Base-by-base conservation (phyloP, 345 rosid genomes). In the Psidium guajava region DNA sequence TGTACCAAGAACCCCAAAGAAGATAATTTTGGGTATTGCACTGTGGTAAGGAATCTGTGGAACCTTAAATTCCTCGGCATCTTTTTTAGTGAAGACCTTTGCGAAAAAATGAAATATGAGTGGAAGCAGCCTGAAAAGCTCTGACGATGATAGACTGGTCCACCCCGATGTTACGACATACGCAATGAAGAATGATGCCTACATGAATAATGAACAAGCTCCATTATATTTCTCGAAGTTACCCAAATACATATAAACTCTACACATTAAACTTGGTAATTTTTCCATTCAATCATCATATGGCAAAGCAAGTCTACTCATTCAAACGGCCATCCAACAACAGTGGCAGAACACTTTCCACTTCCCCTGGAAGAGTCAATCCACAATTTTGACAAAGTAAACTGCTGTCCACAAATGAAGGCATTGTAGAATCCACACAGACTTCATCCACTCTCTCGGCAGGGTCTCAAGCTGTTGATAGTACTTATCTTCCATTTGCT, bases 151-250 rank as follows among this genome's bases (percentile, higher is more conserved):
- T n/a, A n/a, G n/a, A 86, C 94, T 91, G 77, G 99, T 95, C 98
- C 99, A 95, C 87, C 98, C 98, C 86, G 96, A 93, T 47, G 98
- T 95, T 89, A 97, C 96, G 54, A 95, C 98, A 87, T 95, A 97
- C 53, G 98, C 93, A 73, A 97, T 95, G 91, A 95, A 97, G 89
- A 95, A 95, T 47, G 98, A 92, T 44, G 99, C 98, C 97, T 97
- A 86, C 87, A 89, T 54, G 86, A 85, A 82, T 52, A 85, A 81
- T 57, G 81, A 86, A 82, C 81, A 89, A 85, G 54, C 74, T 49
- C 49, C 27, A 69, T 69, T 69, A 69, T 69, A 69, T 69, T 69
- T 69, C 77, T 69, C 58, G 53, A 49, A 82, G 14, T 52, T 27
- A 24, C 77, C 44, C 7, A 5, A 69, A 32, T 18, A 69, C 77